phyloP scores from a whole-genome alignment of 148 eudicot species.

The Rhododendron henanense region DNA sequence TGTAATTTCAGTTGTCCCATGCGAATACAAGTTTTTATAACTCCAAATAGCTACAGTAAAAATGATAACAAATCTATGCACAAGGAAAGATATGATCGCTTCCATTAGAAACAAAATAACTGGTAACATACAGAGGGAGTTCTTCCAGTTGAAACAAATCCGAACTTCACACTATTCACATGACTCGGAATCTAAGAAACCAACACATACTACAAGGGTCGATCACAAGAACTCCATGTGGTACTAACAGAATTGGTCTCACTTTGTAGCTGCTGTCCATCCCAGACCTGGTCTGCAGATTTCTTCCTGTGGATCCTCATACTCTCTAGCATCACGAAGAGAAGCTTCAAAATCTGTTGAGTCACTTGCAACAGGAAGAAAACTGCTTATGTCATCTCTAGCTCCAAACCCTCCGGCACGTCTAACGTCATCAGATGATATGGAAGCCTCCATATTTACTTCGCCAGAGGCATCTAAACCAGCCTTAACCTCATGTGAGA shows the following conservation, averaged over 20 bases:
- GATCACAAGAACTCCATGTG: not conserved
- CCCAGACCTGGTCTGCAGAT: constrained; percentile 76
- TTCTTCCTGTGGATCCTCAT: constrained; percentile 65
- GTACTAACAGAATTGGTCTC: constrained; percentile 17
- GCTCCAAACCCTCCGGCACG: constrained; percentile 95
- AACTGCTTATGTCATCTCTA: constrained; percentile 69
- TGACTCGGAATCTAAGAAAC: not conserved
- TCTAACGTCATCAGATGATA: constrained; percentile 62
- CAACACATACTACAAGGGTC: not conserved
- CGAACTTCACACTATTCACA: not conserved
- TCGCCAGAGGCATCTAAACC: constrained; percentile 34
- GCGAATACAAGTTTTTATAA: not conserved
- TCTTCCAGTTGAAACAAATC: not conserved
- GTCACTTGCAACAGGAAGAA: constrained; percentile 85
- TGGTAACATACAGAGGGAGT: not conserved
- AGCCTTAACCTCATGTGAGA: constrained; percentile 18
- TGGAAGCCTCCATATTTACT: constrained; percentile 77
- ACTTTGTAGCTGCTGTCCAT: constrained; percentile 45
- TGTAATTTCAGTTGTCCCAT: not conserved
- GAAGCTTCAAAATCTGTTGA: constrained; percentile 88
- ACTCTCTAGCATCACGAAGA: constrained; percentile 77
- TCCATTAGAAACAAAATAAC: not conserved
- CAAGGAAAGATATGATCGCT: not conserved
- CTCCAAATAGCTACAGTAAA: not conserved
- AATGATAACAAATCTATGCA: not conserved